Base-by-base conservation (phyloP, 352 stramenopile species). In the Achlya hypogyna region DNA sequence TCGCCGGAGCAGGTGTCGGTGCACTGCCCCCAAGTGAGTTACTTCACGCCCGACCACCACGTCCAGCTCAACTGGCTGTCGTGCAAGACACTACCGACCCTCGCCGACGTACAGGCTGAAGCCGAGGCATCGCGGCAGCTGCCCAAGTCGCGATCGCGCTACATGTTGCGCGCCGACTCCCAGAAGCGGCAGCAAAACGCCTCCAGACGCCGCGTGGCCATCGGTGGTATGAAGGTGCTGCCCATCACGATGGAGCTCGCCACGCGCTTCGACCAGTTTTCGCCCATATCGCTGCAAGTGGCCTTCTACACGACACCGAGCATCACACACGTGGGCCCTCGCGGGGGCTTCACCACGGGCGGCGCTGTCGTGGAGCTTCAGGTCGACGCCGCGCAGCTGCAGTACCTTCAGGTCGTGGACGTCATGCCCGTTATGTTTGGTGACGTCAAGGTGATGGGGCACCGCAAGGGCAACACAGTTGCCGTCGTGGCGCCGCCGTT, bases 151-250 rank as follows among this genome's bases (percentile, higher is more conserved):
- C 38, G 38, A 1, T 3, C 38, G 38, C 49, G 49, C 25, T 31
- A 20, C 6, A 10, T 20, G 8, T 20, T 20, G 10, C 49, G 49
- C 25, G n/a, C 2, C 8, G 49, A 56, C 2, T 9, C 25, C 2
- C 49, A 20, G 12, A 10, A 38, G 31, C 25, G 16, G 49, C 49
- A n/a, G 2, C 31, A 16, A 3, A 10, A 10, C 2, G 12, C 25
- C 31, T 60, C 52, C 6, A 45, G 28, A 9, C 60, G 60, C 6
- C 60, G 60, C 8, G 31, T 35, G 27, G 60, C 42, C 20, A 38
- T 67, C 18, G 60, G 60, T 20, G 60, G 60, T n/a, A 58, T 49
- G 60, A 67, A 67, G 27, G 60, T 60, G 18, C 23, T 67, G 9
- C 60, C 60, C 5, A 67, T 67, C 4, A 2, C 18, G 22, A 22